Conservation (phyloP, 805 yeast genomes). For the Myxozyma nipponensis region DNA sequence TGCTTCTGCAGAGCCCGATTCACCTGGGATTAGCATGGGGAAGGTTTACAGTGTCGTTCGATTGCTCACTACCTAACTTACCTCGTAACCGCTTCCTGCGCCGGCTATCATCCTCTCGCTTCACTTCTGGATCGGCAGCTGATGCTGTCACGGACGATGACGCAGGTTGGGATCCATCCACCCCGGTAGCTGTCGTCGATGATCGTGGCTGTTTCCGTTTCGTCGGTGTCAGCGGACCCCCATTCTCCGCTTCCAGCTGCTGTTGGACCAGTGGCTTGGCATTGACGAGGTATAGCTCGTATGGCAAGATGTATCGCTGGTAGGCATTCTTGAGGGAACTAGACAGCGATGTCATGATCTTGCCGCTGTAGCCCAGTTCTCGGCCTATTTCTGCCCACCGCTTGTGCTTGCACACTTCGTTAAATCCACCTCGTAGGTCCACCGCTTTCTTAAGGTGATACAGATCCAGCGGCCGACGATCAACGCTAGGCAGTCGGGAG, state of each 20-base stretch:
- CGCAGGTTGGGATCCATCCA: slow-evolving; percentile 1
- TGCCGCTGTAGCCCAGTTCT: slow-evolving; percentile 71
- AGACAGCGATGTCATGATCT: slow-evolving; percentile 66
- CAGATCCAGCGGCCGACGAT: slow-evolving; percentile 31
- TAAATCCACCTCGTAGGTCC: slow-evolving; percentile 32
- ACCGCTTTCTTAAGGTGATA: slow-evolving; percentile 35
- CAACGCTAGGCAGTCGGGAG: slow-evolving; percentile 31
- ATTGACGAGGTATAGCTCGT: slow-evolving; percentile 31
- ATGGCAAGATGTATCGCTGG: slow-evolving; percentile 30
- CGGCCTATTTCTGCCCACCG: slow-evolving; percentile 82
- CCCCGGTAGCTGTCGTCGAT: background rate
- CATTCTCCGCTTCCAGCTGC: slow-evolving; percentile 21
- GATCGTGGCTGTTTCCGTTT: slow-evolving; percentile 11
- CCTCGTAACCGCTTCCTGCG: slow-evolving; percentile 12
- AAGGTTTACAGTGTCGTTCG: background rate
- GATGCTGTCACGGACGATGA: background rate
- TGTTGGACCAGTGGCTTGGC: slow-evolving; percentile 28
- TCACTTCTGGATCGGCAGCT: no score
- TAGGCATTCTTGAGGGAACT: slow-evolving; percentile 58
- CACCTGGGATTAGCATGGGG: background rate
- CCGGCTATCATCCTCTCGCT: slow-evolving; percentile 3
- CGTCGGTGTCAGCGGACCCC: slow-evolving; percentile 20
- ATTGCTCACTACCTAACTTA: background rate
- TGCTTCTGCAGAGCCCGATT: background rate
- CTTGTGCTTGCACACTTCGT: slow-evolving; percentile 27